Evolutionary conservation across 2,329 filamentous ascomycete genomes (phyloP), one percentile per base, ranked within the genome.

Genomic region (Harringtonia lauricola): DNA sequence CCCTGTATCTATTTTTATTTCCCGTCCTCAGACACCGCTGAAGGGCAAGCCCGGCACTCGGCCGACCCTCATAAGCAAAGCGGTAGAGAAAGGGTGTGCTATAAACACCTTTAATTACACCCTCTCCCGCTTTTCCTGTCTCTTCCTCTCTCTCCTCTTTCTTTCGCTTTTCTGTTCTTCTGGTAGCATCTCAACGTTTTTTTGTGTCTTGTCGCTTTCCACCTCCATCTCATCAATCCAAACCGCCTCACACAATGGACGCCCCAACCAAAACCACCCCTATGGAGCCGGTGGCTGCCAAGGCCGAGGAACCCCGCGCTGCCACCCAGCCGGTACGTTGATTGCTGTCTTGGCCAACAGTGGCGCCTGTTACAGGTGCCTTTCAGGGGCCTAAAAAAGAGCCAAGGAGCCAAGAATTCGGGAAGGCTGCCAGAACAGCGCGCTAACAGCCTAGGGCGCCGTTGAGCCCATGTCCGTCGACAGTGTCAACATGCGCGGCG

Each of bases 311-410:
- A 51, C 38, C 49, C 30, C 47, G 43, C 41, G 36, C 46, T 39
- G 42, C 44, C 36, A 52, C 54, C 47, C 54, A 56, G 50, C 54
- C 54, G 15, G 54, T 56, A 54, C 38, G 53, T 52, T 38, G 37
- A 17, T 24, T 21, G 35, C 24, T 21, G 22, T 21, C 10, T 15
- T 38, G 12, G 7, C 17, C 17, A n/a, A n/a, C 7, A 12, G 19
- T 3, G 36, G 6, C 17, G 22, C 22, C 22, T 19, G n/a, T n/a
- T n/a, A n/a, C n/a, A n/a, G n/a, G n/a, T n/a, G n/a, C n/a, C n/a
- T n/a, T n/a, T n/a, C n/a, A n/a, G n/a, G n/a, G n/a, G n/a, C n/a
- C n/a, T n/a, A n/a, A n/a, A n/a, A n/a, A n/a, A n/a, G n/a, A n/a
- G n/a, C n/a, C n/a, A n/a, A n/a, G n/a, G n/a, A n/a, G n/a, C n/a